Base-by-base conservation (phyloP, 2,329 filamentous ascomycete genomes). In the Penicillium sp. region DNA sequence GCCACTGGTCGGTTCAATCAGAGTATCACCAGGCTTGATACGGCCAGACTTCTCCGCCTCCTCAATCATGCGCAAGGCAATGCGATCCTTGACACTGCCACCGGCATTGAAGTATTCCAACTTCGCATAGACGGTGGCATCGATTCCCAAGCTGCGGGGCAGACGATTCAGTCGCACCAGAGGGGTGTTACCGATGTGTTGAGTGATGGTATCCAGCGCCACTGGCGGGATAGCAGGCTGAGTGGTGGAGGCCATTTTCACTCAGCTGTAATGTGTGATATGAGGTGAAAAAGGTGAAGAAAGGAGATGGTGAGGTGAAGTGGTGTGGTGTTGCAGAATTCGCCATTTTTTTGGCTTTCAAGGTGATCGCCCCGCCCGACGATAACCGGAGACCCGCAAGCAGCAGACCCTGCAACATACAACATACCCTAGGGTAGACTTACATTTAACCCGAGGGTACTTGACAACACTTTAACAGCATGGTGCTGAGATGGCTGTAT, bases 1-100 rank as follows among this genome's bases (percentile, higher is more conserved):
- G 51, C 94, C 94, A 70, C 91, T 96, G 44, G 94, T 99, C 9
- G 94, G 94, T 83, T 99, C 94, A 70, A 99, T 99, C 68, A 99
- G 79, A 48, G 92, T 97, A 77, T 97, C 92, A 52, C 93, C 94
- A 24, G 94, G 94, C 83, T 94, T 97, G 77, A 99, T 97, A 62
- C 93, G 87, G 42, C 94, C 94, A 48, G 84, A 88, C 71, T 85
- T 87, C 82, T 99, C 94, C 13, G 94, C 94, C 74, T 93, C 90
- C 77, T 97, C 92, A 58, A 99, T 89, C 94, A 99, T 99, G 69
- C 94, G 90, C 72, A 97, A 79, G 19, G 94, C 94, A 72, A 99
- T 99, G 57, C 92, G 84, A 77, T 97, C 92, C 77, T 97, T 97
- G 70, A 96, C 90, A 71, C 90, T 94, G 61, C 92, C 92, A 54